Conservation (phyloP, 345 rosid species). For the Hypericum androsaemum region DNA sequence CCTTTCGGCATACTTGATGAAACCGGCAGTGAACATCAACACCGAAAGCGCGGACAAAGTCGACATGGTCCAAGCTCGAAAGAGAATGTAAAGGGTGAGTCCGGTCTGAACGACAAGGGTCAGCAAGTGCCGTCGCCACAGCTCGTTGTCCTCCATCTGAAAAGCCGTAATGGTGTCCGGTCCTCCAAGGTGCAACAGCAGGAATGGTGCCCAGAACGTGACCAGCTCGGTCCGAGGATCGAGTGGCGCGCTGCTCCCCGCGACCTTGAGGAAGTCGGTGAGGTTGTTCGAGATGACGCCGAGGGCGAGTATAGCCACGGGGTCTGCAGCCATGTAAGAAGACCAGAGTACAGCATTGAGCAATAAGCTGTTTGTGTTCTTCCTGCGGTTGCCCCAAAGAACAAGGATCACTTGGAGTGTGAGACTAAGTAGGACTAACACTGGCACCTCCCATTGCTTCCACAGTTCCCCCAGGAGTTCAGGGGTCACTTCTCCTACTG, state of each 20-base stretch:
- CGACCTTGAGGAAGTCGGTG: background rate
- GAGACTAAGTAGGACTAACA: slow-evolving; percentile 14
- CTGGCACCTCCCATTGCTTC: slow-evolving; percentile 24
- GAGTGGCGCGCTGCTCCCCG: background rate
- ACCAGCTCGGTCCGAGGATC: slow-evolving; percentile 4
- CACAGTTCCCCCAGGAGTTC: background rate
- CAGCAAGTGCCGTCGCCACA: slow-evolving; percentile 22
- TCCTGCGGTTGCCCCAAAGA: slow-evolving; percentile 9
- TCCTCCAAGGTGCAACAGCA: slow-evolving; percentile 27
- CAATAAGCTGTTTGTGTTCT: background rate
- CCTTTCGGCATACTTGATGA: slow-evolving; percentile 36
- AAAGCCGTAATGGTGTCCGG: slow-evolving; percentile 21
- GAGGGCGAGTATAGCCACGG: slow-evolving; percentile 15
- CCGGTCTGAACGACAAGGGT: slow-evolving; percentile 13
- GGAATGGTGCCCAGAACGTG: slow-evolving; percentile 26
- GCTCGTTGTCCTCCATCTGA: slow-evolving; percentile 27
- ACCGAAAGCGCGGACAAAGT: slow-evolving; percentile 12
- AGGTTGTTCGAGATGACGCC: slow-evolving; percentile 18
- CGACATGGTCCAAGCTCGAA: slow-evolving; percentile 17
- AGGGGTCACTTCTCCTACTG: background rate
- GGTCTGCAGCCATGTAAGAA: slow-evolving; percentile 22
- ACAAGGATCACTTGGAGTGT: slow-evolving; percentile 15
- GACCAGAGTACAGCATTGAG: slow-evolving; percentile 12
- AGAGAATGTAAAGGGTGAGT: slow-evolving; percentile 24
- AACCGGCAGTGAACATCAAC: slow-evolving; percentile 27